Evolutionary conservation across 2,329 filamentous ascomycete species (phyloP).

Genomic region (Fusarium kyushuense): DNA sequence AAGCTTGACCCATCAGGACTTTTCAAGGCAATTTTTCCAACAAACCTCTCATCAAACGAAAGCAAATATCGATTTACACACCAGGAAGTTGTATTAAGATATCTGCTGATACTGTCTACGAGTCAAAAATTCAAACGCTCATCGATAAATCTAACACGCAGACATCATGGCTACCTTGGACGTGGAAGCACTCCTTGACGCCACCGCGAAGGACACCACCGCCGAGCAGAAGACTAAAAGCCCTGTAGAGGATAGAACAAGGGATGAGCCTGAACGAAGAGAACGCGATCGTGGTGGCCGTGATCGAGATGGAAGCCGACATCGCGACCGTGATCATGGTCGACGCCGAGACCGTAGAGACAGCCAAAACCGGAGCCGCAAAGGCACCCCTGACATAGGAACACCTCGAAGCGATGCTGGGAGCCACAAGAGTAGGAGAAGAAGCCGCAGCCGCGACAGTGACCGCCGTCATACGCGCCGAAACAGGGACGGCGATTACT

Average conservation of each 20-base stretch:
- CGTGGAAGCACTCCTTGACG: constrained; percentile 91
- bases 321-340: constrained; percentile 65
- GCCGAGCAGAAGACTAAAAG: constrained; percentile 61
- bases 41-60: constrained; percentile 18
- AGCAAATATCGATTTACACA: constrained; percentile 25
- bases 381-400: constrained; percentile 68
- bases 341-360: constrained; percentile 66
- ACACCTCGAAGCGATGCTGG: constrained; percentile 81
- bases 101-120: constrained; percentile 8
- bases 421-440: constrained; percentile 84
- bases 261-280: constrained; percentile 60
- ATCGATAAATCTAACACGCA: constrained; percentile 33
- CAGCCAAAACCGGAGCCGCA: constrained; percentile 61
- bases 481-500: constrained; percentile 80
- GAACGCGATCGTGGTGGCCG: constrained; percentile 70
- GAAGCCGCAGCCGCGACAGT: constrained; percentile 82
- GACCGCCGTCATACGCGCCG: constrained; percentile 79
- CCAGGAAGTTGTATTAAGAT: constrained; percentile 16
- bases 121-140: constrained; percentile 8
- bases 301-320: constrained; percentile 65
- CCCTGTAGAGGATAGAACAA: constrained; percentile 66
- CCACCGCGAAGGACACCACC: constrained; percentile 74
- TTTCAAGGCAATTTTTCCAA: constrained; percentile 40
- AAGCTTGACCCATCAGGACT: constrained; percentile 39
- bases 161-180: constrained; percentile 68